Conservation (phyloP, 2,329 filamentous ascomycete genomes). For the Purpureocillium lavendulum region DNA sequence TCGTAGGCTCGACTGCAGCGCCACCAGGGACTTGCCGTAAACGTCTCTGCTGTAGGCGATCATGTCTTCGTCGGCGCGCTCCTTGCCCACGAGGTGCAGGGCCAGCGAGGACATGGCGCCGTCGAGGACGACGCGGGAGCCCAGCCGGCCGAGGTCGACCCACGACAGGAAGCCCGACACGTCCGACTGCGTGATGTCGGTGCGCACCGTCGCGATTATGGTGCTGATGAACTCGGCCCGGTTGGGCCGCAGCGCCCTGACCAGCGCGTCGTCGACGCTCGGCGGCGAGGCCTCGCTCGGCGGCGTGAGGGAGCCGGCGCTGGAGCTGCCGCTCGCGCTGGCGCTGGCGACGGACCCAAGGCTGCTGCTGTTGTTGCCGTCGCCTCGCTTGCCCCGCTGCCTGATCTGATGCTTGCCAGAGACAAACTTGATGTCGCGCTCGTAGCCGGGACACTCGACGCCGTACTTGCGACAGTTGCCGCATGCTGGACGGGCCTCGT, state of each 20-base stretch:
- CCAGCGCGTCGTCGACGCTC: neutral
- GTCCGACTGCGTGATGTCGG: conserved; percentile 10
- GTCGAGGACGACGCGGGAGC: conserved; percentile 25
- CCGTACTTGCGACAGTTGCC: conserved; percentile 30
- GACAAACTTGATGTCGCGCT: conserved; percentile 29
- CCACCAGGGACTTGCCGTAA: conserved; percentile 27
- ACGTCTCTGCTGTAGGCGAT: conserved; percentile 25
- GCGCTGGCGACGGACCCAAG: too few species aligned
- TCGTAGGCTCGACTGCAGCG: conserved; percentile 25
- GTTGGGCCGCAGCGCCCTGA: conserved; percentile 10
- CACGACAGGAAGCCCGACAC: conserved; percentile 16
- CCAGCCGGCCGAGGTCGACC: conserved; percentile 19
- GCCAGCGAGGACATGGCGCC: conserved; percentile 27
- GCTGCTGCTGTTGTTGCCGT: too few species aligned
- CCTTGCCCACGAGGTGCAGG: conserved; percentile 29
- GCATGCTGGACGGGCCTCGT: conserved; percentile 32
- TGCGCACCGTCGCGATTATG: conserved; percentile 17
- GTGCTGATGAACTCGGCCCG: conserved; percentile 22
- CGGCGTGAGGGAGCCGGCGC: conserved; percentile 2
- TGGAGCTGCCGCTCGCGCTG: conserved; percentile 3
- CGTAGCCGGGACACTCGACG: conserved; percentile 29
- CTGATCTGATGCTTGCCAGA: conserved; percentile 28
- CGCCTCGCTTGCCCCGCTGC: conserved; percentile 13
- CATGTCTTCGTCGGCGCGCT: conserved; percentile 17
- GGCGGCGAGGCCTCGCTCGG: too few species aligned